Base-by-base conservation (phyloP, 331 rosid genomes). In the Dryas integrifolia region DNA sequence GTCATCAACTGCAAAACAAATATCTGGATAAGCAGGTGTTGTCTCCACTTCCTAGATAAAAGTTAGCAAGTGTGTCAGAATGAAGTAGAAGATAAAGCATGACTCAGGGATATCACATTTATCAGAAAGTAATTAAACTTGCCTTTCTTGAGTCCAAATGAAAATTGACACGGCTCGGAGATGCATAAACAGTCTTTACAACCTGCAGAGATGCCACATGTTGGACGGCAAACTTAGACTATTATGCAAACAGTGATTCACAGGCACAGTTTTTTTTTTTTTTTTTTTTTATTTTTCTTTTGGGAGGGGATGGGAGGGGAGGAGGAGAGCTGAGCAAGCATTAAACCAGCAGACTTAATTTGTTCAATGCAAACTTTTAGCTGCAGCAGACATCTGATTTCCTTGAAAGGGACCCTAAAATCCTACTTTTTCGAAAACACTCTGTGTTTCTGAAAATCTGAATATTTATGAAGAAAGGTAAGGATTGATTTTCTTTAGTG, bases 1-100 rank as follows among this genome's bases (percentile, higher is more conserved):
- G 91, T 95, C 99, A 79, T 95, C 96, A 58, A 95, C 84, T 16
- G 99, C 96, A 83, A 95, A 95, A 78, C 96, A 95, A 68, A 95
- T 89, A 83, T 95, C 99, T 7, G 99, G 99, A 92, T 95, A 95
- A 44, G 99, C 99, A 63, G 99, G 96, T 58, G 92, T 85, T 9
- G 99, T 95, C 89, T 95, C 97, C 80, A 86, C 97, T 88, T 92
- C 99, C 99, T 95, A 74, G 26, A 83, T 24, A 38, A 75, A 82
- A 41, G 76, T 55, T 73, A 70, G 75, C 3, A 39, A 67, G 49
- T 57, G 77, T 55, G 80, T 87, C 69, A 84, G 75, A 79, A 50
- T 50, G 52, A 26, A 66, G 64, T 69, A 67, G 61, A 67, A 73
- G 78, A 80, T 66, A 62, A 24, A 26, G 39, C 76, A 75, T 67